phyloP scores from a whole-genome alignment of 75 land plant genomes.

The Pinus tabuliformis region DNA sequence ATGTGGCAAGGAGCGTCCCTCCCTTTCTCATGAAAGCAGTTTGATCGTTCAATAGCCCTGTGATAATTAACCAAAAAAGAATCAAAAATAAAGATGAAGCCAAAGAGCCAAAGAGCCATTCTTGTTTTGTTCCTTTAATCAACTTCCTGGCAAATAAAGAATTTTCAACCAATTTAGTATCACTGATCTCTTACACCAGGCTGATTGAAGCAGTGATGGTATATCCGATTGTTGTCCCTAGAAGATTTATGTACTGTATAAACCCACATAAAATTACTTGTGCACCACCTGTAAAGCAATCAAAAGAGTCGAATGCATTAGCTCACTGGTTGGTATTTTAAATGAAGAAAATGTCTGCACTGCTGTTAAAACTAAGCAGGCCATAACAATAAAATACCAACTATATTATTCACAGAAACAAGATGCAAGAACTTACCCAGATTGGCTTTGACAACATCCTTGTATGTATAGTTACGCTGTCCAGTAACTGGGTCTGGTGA shows the following conservation, averaged over 20 bases:
- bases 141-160: background rate
- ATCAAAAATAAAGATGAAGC: background rate
- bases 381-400: no score
- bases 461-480: constrained; percentile 72
- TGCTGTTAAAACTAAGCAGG: background rate
- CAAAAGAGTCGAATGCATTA: background rate
- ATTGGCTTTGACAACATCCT: constrained; percentile 54
- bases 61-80: background rate
- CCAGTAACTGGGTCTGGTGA: constrained; percentile 67
- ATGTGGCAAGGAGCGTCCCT: constrained; percentile 36
- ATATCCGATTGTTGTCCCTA: constrained; percentile 65
- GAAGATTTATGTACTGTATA: constrained; percentile 60
- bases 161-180: background rate
- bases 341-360: background rate
- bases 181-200: constrained; percentile 56
- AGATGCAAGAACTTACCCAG: constrained; percentile 40
- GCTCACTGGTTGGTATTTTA: background rate
- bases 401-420: no score
- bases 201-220: constrained; percentile 77
- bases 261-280: constrained; percentile 55
- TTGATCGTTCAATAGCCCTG: constrained; percentile 64
- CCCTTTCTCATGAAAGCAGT: constrained; percentile 65
- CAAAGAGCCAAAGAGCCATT: background rate
- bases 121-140: background rate
- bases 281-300: constrained; percentile 35